A percentile compares a stretch with the other conserved stretches of the same genome.
Conservation (phyloP, 106 monocot species). For the Dactylorhiza incarnata region DNA sequence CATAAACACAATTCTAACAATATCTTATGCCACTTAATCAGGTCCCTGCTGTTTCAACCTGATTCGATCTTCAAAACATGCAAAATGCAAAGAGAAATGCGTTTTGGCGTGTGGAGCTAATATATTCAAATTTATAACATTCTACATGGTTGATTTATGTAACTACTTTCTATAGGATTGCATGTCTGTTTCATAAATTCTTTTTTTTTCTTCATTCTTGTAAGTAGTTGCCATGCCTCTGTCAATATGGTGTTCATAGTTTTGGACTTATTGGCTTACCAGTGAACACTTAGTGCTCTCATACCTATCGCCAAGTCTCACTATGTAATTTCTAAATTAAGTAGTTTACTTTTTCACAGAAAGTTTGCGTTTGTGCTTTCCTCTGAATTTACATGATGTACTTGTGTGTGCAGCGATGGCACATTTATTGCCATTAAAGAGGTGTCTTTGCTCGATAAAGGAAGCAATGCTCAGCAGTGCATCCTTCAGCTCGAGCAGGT, state of each 20-base stretch:
- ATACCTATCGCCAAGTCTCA: background rate
- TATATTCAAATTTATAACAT: too few species aligned
- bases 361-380: background rate
- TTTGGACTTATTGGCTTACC: background rate
- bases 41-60: background rate
- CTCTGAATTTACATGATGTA: background rate
- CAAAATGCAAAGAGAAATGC: background rate
- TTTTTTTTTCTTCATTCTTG: background rate
- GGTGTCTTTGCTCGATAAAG: constrained; percentile 50
- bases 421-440: constrained; percentile 68
- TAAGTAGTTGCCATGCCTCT: background rate
- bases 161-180: background rate
- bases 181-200: background rate
- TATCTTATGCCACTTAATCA: background rate
- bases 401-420: constrained; percentile 39
- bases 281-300: background rate
- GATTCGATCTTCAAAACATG: background rate
- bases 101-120: too few species aligned
- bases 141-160: background rate
- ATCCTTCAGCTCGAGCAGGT: constrained; percentile 62
- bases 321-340: background rate
- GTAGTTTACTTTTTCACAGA: background rate
- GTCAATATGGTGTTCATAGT: background rate
- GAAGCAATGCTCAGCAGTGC: constrained; percentile 51
- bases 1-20: too few species aligned